Evolutionary conservation across 1,139 yeast genomes (phyloP).

Genomic region (Hemisphaericaspora xylanilytica): DNA sequence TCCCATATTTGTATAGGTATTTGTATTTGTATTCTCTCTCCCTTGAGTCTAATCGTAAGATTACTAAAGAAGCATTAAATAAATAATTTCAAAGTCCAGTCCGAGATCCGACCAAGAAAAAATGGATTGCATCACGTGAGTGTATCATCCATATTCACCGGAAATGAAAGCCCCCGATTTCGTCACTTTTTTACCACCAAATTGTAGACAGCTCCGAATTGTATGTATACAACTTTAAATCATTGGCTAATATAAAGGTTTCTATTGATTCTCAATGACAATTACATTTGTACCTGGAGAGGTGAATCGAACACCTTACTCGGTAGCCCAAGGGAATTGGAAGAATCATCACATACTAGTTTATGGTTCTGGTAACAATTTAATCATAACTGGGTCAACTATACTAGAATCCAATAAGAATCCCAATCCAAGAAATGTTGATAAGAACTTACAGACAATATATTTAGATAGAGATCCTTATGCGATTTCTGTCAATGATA

Average conservation of each 20-base stretch:
- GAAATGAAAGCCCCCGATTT: not conserved
- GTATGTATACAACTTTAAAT: not conserved
- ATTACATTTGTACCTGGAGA: constrained; percentile 81
- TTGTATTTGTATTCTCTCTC: not conserved
- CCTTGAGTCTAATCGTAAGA: not conserved
- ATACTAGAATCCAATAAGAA: constrained; percentile 11
- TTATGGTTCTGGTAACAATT: constrained; percentile 86
- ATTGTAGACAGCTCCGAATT: no score
- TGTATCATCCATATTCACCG: not conserved
- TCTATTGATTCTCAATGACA: constrained; percentile 40
- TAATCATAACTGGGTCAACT: constrained; percentile 49
- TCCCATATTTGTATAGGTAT: constrained; percentile 21
- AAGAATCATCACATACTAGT: constrained; percentile 61
- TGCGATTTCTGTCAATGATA: constrained; percentile 60
- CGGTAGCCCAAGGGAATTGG: constrained; percentile 69
- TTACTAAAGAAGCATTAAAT: not conserved
- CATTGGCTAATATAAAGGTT: no score
- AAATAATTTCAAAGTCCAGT: not conserved
- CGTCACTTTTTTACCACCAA: not conserved
- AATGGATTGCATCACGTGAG: not conserved
- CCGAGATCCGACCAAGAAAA: not conserved
- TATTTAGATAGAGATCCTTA: constrained; percentile 66
- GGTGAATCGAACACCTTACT: constrained; percentile 57
- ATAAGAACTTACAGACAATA: constrained; percentile 65
- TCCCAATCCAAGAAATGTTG: constrained; percentile 14